Evolutionary conservation across 768 basidiomycete genomes (phyloP).

Genomic region (Rossbeevera mucosa): DNA sequence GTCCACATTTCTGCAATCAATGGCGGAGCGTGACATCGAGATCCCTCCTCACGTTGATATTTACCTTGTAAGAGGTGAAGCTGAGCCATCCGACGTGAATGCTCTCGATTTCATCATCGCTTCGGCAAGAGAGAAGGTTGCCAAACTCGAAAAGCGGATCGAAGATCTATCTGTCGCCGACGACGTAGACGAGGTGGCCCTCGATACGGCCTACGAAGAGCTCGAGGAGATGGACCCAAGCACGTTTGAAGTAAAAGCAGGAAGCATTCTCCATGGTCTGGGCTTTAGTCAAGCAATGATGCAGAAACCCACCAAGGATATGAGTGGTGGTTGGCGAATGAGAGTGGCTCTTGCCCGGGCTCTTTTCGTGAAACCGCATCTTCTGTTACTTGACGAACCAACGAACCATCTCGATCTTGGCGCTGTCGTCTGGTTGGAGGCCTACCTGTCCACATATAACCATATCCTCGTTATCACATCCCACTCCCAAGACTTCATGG

Average conservation of each 20-base stretch:
- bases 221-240: conserved; percentile 94
- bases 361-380: conserved; percentile 93
- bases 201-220: conserved; percentile 91
- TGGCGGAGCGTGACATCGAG: conserved; percentile 91
- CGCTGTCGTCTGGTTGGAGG: conserved; percentile 98
- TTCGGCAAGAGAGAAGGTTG: conserved; percentile 90
- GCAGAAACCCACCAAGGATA: conserved; percentile 95
- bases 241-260: conserved; percentile 95
- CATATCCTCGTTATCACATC: conserved; percentile 97
- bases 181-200: conserved; percentile 78
- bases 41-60: conserved; percentile 96
- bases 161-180: conserved; percentile 92
- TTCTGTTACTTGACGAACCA: conserved; percentile 89
- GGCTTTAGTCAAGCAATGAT: conserved; percentile 91
- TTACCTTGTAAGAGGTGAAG: conserved; percentile 94
- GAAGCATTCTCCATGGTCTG: conserved; percentile 94
- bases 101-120: conserved; percentile 96
- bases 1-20: conserved; percentile 95
- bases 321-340: conserved; percentile 99
- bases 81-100: conserved; percentile 91
- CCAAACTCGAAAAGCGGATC: conserved; percentile 86
- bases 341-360: conserved; percentile 95
- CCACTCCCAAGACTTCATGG: conserved; percentile 99
- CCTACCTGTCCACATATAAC: conserved; percentile 96
- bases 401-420: conserved; percentile 94